Evolutionary conservation across 345 rosid species (phyloP), one percentile per base, ranked within the genome.

Genomic region (Rhizophora apiculata): DNA sequence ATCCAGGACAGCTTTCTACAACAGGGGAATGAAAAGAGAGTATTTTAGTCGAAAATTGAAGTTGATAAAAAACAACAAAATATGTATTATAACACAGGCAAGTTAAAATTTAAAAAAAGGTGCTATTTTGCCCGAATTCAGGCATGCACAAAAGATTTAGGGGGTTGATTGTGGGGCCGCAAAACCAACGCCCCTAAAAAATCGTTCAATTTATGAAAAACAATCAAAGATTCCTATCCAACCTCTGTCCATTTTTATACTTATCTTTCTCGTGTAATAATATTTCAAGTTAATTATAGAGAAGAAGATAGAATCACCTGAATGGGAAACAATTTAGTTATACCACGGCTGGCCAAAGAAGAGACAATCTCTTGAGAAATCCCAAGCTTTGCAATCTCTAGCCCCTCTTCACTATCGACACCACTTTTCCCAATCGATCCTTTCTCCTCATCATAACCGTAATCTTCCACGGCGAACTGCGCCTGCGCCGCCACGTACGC

Each of bases 1-100:
- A 71, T 90, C 97, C 62, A 96, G 69, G 71, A 96, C 99, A 68
- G 97, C 98, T 84, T 65, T 96, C 95, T 93, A 61, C 52, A 69
- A 58, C 21, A 75, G 20, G 2, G 51, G 19, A 20, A 20, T 4
- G 68, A 52, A 76, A 22, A 61, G 8, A 61, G 49, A 31, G 32
- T 31, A 0, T n/a, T 37, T 49, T 5, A 11, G 39, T 18, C 2
- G 20, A 20, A 51, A 43, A 29, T 26, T 46, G 16, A 22, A 49
- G 20, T 21, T 55, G 4, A n/a, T 21, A 54, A 21, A 24, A 24
- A 24, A 56, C 13, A 24, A 56, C 19, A 13, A 15, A 43, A 43
- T 3, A 0, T 11, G 18, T 15, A 13, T 43, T 43, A 43, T 43
- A 13, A 43, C 2, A 18, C 16, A 5, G 18, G 49, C 1, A 9